Base-by-base conservation (phyloP, 257 asterid genomes). In the Gardenia jasminoides region DNA sequence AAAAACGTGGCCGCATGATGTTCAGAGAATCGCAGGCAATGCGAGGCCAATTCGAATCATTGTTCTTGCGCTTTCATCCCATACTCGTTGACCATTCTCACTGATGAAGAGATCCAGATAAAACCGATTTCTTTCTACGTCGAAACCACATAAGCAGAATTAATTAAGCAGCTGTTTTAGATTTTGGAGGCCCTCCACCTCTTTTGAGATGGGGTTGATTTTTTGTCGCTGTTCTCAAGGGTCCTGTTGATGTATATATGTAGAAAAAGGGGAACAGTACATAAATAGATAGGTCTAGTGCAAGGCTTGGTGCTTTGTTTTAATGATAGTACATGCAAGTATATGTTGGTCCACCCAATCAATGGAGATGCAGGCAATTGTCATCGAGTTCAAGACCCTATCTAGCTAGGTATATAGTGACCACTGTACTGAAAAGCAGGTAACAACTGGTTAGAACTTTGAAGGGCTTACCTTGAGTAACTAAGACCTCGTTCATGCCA, bases 1-100 rank as follows among this genome's bases (percentile, higher is more conserved):
- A 74, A 83, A 86, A 86, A 86, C 88, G 87, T 85, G 87, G 84
- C 84, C 82, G 82, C 86, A 77, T 77, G 52, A 41, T 78, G 85
- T 79, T 78, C 87, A 85, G 85, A 76, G 73, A 65, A 78, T 54
- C 41, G 72, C 41, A 76, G 79, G 77, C 86, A 72, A 54, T 56
- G 66, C 59, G 43, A 50, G 68, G 65, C 70, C 81, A 71, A 75
- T 39, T 7, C 16, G 33, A 59, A 84, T 84, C 82, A 80, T 84
- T 73, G 31, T 70, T 22, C 47, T 77, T 36, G 33, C 19, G 50
- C 80, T 33, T 66, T 56, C 71, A 36, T 59, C 67, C 52, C 48
- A 28, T 65, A 1, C 31, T 44, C 67, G 36, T 82, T 67, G 85
- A 79, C 85, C 80, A 68, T 76, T 70, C 47, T 54, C 10, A 9